Evolutionary conservation across 1,284 basidiomycete genomes (phyloP), one percentile per base, ranked within the genome.

Genomic region (Ceratorhiza oryzae-sativae): DNA sequence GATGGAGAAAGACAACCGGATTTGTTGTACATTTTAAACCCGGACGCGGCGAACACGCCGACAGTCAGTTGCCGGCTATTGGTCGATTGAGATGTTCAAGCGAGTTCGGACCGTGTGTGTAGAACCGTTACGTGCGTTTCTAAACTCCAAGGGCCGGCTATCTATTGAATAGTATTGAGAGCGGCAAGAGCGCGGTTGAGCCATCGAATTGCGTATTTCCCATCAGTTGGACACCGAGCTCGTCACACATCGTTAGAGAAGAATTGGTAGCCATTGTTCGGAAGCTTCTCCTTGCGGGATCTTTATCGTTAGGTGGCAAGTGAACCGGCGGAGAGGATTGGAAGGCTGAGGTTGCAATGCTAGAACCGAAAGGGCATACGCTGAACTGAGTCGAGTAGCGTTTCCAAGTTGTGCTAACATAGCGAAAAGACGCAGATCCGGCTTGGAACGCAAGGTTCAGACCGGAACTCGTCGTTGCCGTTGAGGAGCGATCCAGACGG

Each of bases 21-120:
- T 63, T 45, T 46, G 32, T 36, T 10, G 30, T 51, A 49, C 45
- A 36, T 49, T 63, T 63, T 63, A 63, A 63, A 36, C 46, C 46
- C 32, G 45, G 15, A 45, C 61, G 13, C 18, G 27, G 23, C 61
- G 61, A 36, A 32, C 23, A 30, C 30, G 18, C 30, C 27, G 46
- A 49, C 32, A 20, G 27, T 8, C 46, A 32, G 46, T 51, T 63
- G 46, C 61, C 46, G 61, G n/a, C 23, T 34, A 13, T 36, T 36
- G 30, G 45, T 25, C 3, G 20, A 63, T 9, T 63, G 61, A 51
- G 61, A 51, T 34, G 46, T 63, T 63, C 46, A 63, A 45, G 46
- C 61, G 61, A 63, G 61, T 63, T 63, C 61, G 61, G 61, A 63
- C 61, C 61, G 61, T 63, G 61, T 45, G 61, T 63, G 46, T 51